These are phyloP conservation scores for Paramecium caudatum DNA, from an alignment of 73 alveolate genomes.

Conservation along the genomic window DNA sequence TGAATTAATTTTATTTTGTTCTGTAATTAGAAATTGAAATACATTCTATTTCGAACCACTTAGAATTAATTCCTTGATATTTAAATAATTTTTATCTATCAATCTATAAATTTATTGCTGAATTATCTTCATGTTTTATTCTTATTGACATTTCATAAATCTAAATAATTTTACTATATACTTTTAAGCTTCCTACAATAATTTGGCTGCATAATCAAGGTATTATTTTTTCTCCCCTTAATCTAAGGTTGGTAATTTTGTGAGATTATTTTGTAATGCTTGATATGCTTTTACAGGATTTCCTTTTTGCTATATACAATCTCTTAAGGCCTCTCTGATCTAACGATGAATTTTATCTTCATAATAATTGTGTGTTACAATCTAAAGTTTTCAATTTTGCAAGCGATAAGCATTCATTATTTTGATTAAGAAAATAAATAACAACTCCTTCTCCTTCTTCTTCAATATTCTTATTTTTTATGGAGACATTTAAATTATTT, in stretches of 20 bases:
- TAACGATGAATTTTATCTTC: constrained; percentile 23
- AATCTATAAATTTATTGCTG: neutral
- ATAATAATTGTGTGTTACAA: neutral
- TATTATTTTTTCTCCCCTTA: neutral
- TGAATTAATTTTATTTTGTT: no score
- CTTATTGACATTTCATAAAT: neutral
- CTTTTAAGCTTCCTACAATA: constrained; percentile 6
- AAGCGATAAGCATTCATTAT: neutral
- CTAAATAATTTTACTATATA: neutral
- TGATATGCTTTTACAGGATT: neutral
- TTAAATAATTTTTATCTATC: constrained; percentile 23
- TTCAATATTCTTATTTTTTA: neutral
- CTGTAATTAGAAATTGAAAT: no score
- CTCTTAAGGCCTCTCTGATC: neutral
- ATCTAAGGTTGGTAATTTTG: neutral
- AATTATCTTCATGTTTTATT: neutral
- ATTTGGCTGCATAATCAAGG: neutral
- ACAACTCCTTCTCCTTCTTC: constrained; percentile 69
- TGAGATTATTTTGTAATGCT: neutral
- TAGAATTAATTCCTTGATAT: neutral
- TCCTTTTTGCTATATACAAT: constrained; percentile 30
- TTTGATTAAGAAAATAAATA: neutral
- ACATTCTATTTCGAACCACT: no score
- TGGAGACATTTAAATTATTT: neutral
- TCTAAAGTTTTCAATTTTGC: constrained; percentile 46